phyloP scores from a whole-genome alignment of 768 basidiomycete species.

The Symmetrospora coprosmae region DNA sequence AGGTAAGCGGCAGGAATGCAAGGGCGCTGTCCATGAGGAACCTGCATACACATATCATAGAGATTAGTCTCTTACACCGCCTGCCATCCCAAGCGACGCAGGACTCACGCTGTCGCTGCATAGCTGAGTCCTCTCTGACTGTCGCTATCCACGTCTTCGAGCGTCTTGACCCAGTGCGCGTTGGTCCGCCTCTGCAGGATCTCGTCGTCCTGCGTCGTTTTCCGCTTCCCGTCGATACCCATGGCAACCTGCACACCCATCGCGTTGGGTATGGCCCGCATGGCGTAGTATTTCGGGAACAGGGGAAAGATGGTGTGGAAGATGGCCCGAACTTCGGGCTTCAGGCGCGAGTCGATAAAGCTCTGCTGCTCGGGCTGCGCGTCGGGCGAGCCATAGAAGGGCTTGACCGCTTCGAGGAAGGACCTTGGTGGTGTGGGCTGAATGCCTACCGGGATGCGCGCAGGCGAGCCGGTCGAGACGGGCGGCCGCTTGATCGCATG shows the following conservation, averaged over 20 bases:
- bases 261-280: not conserved
- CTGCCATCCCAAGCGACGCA: not conserved
- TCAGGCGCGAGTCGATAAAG: not conserved
- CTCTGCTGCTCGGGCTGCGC: not conserved
- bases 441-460: too few relatives aligned
- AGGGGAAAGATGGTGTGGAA: conserved; percentile 3
- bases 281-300: not conserved
- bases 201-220: not conserved
- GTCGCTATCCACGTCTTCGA: not conserved
- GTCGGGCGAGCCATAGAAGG: not conserved
- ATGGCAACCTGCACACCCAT: conserved; percentile 5
- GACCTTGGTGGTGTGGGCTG: not conserved
- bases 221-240: not conserved
- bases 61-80: not conserved
- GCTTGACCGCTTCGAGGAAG: not conserved
- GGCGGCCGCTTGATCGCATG: too few relatives aligned
- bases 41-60: not conserved
- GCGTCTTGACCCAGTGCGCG: not conserved
- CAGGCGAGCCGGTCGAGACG: too few relatives aligned
- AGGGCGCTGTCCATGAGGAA: conserved; percentile 16
- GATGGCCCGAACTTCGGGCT: not conserved
- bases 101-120: not conserved
- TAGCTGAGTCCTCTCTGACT: not conserved
- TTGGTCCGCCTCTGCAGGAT: not conserved
- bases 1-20: conserved; percentile 7